phyloP scores from a whole-genome alignment of 164 flowering plant species.

The Euptelea pleiosperma region DNA sequence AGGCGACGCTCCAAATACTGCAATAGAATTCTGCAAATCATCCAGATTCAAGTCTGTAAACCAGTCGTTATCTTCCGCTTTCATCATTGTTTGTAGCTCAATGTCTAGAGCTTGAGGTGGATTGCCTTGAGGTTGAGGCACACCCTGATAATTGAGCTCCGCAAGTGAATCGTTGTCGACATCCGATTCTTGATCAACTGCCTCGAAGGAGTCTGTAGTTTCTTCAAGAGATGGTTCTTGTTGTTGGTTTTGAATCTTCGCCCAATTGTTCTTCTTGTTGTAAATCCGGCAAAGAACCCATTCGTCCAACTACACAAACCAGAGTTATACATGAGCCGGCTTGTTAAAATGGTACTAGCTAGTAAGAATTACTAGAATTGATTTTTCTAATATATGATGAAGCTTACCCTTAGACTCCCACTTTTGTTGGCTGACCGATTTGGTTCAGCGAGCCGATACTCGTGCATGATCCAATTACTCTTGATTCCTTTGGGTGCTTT shows the following conservation, averaged over 20 bases:
- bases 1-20: constrained; percentile 11
- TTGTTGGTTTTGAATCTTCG: constrained; percentile 5
- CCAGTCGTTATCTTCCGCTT: constrained; percentile 18
- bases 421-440: constrained; percentile 1
- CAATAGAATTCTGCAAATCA: constrained; percentile 13
- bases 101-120: not conserved
- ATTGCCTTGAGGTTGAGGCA: not conserved
- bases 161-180: constrained; percentile 14
- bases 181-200: constrained; percentile 13
- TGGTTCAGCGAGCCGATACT: constrained; percentile 25
- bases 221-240: constrained; percentile 9
- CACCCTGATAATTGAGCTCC: not conserved
- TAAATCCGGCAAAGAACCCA: constrained; percentile 31
- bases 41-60: constrained; percentile 14
- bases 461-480: constrained; percentile 33
- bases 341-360: too few relatives aligned
- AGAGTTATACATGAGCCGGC: constrained; percentile 1
- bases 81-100: constrained; percentile 4
- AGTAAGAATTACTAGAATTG: too few relatives aligned
- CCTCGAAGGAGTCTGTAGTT: constrained; percentile 13
- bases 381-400: too few relatives aligned
- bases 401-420: constrained; percentile 17
- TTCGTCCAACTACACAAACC: constrained; percentile 21
- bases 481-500: constrained; percentile 30
- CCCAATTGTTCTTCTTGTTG: constrained; percentile 25